phyloP scores from a whole-genome alignment of 2,329 filamentous ascomycete genomes.

The Trichoderma koningii region DNA sequence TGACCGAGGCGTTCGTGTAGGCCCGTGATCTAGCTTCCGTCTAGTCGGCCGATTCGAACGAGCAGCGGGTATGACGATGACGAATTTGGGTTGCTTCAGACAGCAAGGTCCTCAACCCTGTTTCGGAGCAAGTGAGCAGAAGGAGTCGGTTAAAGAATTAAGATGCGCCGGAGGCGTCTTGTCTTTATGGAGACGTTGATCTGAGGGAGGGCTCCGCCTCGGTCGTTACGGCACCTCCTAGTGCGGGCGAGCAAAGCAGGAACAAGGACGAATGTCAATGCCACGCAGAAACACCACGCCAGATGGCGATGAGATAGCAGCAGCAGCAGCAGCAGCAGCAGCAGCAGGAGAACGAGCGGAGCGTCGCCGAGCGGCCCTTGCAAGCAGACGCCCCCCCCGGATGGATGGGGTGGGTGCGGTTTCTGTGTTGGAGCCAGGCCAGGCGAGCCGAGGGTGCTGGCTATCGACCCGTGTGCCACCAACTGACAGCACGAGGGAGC shows the following conservation, averaged over 20 bases:
- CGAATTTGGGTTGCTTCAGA: slow-evolving; percentile 4
- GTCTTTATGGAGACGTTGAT: slow-evolving; percentile 28
- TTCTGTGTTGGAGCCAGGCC: slow-evolving; percentile 4
- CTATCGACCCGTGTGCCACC: slow-evolving; percentile 17
- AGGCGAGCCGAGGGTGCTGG: slow-evolving; percentile 8
- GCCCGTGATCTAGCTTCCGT: slow-evolving; percentile 24
- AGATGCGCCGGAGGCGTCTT: slow-evolving; percentile 33
- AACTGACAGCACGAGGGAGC: slow-evolving; percentile 19
- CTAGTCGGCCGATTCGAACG: slow-evolving; percentile 16
- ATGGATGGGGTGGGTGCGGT: not conserved
- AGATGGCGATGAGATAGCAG: slow-evolving; percentile 26
- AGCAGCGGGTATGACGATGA: slow-evolving; percentile 13
- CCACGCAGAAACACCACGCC: slow-evolving; percentile 18
- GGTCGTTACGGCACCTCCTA: slow-evolving; percentile 33
- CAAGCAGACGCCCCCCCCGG: not conserved
- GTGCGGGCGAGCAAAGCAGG: slow-evolving; percentile 32
- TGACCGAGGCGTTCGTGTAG: slow-evolving; percentile 26
- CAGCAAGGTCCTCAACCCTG: slow-evolving; percentile 7
- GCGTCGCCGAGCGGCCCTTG: slow-evolving; percentile 12
- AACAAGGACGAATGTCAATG: slow-evolving; percentile 27
- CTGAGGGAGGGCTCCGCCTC: slow-evolving; percentile 31
- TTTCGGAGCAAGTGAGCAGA: slow-evolving; percentile 29
- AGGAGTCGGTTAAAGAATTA: slow-evolving; percentile 13
- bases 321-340: not conserved
- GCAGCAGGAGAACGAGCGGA: not conserved